Evolutionary conservation across 2,329 filamentous ascomycete species (phyloP), one percentile per base, ranked within the genome.

Genomic region (Hypoxylon sp.): DNA sequence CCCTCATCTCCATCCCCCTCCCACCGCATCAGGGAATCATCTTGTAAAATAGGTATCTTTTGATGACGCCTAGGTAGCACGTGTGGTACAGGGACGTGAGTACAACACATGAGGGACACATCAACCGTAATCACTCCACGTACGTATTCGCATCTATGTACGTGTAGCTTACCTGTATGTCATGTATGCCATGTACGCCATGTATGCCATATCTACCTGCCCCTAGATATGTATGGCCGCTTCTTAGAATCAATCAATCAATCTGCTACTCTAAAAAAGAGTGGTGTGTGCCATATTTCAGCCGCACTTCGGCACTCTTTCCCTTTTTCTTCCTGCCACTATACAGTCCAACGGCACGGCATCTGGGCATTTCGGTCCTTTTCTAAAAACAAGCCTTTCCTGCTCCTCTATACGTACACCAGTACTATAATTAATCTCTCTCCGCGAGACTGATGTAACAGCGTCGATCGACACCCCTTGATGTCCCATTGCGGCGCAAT

Each of bases 361-460:
- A 45, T 31, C n/a, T n/a, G n/a, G 9, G 21, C 47, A 27, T 31
- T 61, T 61, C 59, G 50, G 55, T 38, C 55, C 50, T 51, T 55
- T 48, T 59, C 15, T 17, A 17, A 11, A n/a, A n/a, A n/a, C n/a
- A n/a, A n/a, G n/a, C n/a, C n/a, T n/a, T n/a, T n/a, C n/a, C n/a
- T n/a, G n/a, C n/a, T n/a, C n/a, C n/a, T n/a, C n/a, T n/a, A n/a
- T n/a, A n/a, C n/a, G n/a, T n/a, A n/a, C n/a, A 11, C 31, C 21
- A 24, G 41, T 55, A 52, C 60, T 63, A 63, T 58, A 53, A 54
- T 62, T 59, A 56, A 60, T 55, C 7, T 10, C 23, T 46, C 46
- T 50, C 42, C 29, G 29, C 23, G 13, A 48, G 21, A 57, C 48
- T 55, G 53, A 63, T 51, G 60, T 60, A 48, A 46, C 47, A 38